Percentiles rank a stretch among this genome's conserved stretches.
These are phyloP conservation scores for Leptographium galeiforme DNA, from an alignment of 2,329 filamentous ascomycete genomes.

Conservation along the genomic window DNA sequence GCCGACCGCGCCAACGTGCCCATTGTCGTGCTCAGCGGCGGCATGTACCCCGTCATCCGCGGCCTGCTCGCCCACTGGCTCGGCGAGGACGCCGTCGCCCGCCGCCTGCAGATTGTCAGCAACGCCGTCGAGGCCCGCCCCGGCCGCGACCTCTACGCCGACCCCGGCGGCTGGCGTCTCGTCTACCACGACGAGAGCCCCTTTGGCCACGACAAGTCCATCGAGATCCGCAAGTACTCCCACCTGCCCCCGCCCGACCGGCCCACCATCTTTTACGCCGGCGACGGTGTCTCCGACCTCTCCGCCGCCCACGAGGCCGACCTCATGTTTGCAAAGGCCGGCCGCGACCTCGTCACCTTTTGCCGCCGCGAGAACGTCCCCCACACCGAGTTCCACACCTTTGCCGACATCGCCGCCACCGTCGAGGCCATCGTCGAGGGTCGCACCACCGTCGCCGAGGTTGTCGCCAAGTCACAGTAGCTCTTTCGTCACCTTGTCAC, in stretches of 20 bases:
- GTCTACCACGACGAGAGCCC: conserved; percentile 76
- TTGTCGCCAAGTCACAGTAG: neutral
- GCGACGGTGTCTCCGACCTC: conserved; percentile 85
- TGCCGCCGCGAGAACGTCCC: conserved; percentile 22
- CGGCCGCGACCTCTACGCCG: conserved; percentile 59
- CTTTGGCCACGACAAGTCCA: conserved; percentile 94
- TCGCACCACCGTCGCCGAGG: conserved; percentile 8
- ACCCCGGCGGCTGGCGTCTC: conserved; percentile 70
- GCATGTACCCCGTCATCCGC: conserved; percentile 85
- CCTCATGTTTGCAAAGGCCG: conserved; percentile 84
- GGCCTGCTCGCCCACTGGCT: conserved; percentile 69
- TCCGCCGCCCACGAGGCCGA: conserved; percentile 89
- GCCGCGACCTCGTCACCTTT: conserved; percentile 32
- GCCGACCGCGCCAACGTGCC: conserved; percentile 70
- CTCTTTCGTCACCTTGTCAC: no score
- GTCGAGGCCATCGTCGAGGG: conserved; percentile 13
- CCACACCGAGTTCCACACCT: conserved; percentile 47
- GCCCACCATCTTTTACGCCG: conserved; percentile 85
- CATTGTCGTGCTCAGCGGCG: conserved; percentile 80
- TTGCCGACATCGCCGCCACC: conserved; percentile 25
- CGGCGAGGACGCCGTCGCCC: conserved; percentile 52
- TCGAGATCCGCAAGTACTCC: conserved; percentile 80
- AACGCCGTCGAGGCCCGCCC: conserved; percentile 58
- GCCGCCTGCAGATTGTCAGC: conserved; percentile 78
- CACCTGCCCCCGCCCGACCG: conserved; percentile 52